Percentiles rank a stretch among this genome's conserved stretches.
phyloP scores from a whole-genome alignment of 768 basidiomycete genomes.

The Tricholoma sp. region DNA sequence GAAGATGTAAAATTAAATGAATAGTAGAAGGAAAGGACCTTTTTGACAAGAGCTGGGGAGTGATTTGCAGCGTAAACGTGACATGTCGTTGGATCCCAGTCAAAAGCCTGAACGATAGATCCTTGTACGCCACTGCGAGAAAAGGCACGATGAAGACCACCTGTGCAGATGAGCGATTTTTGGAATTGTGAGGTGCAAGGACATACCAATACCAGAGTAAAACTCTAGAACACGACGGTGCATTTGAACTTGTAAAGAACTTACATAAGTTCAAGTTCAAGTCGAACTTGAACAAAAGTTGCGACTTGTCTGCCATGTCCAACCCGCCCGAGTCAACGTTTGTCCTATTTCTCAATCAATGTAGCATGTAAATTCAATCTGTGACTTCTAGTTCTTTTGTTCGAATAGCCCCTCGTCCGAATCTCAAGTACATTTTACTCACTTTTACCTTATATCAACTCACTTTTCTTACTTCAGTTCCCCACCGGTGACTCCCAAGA shows the following conservation, averaged over 20 bases:
- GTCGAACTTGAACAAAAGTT: too few species aligned
- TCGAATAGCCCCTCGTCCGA: constrained; percentile 22
- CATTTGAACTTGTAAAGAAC: constrained; percentile 19
- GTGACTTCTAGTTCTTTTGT: constrained; percentile 12
- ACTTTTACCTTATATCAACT: constrained; percentile 2
- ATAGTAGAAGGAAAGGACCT: constrained; percentile 30
- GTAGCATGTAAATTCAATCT: constrained; percentile 2
- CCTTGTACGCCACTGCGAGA: constrained; percentile 42
- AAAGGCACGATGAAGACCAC: constrained; percentile 70
- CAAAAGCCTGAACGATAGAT: constrained; percentile 61
- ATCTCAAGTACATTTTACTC: constrained; percentile 23
- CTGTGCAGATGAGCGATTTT: constrained; percentile 27
- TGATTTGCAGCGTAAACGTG: constrained; percentile 65
- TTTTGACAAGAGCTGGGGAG: constrained; percentile 40
- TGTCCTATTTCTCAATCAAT: constrained; percentile 2
- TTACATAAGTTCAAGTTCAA: background rate
- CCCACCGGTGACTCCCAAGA: constrained; percentile 22
- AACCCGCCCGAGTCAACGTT: constrained; percentile 46
- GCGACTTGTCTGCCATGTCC: constrained; percentile 15
- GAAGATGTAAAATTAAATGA: constrained; percentile 4
- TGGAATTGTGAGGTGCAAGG: background rate
- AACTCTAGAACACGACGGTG: constrained; percentile 51
- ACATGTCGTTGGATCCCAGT: constrained; percentile 77
- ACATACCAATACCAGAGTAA: constrained; percentile 73
- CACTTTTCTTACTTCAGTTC: constrained; percentile 3